Base-by-base conservation (phyloP, 2,329 filamentous ascomycete genomes). In the Sclerotinia spermophila region DNA sequence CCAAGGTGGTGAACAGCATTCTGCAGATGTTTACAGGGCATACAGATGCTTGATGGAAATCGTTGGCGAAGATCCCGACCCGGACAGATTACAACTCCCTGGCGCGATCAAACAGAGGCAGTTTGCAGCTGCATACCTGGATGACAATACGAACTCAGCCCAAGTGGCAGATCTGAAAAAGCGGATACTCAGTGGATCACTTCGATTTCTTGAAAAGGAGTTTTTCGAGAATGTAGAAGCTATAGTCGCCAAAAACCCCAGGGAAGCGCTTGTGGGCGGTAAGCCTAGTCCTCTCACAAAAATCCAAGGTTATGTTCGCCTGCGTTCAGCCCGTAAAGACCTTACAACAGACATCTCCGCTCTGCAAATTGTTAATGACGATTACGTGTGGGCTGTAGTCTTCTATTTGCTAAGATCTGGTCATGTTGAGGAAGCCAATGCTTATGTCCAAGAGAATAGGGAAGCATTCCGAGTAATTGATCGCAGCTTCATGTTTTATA, bases 351-450 rank as follows among this genome's bases (percentile, higher is more conserved):
- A 97, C 78, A 92, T 91, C 73, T 88, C 90, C 6, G 89, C 95
- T 74, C 84, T 97, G 61, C 93, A 97, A 80, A 88, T 90, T 79
- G 86, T 94, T 62, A 89, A 89, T 56, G 89, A 92, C 67, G 94
- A 97, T 79, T 96, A 91, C 77, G 91, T 94, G 74, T 99, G 96
- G 96, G 94, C 94, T 58, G 86, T 97, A 65, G 89, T 99, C 59
- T 99, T 96, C 83, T 98, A 93, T 81, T 86, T 98, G 55, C 83
- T 99, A 35, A 89, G 96, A 60, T 91, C 91, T 73, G 96, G 96
- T 65, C 90, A 97, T 74, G 86, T 96, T 67, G 86, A 86, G 24
- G 95, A 98, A 80, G 95, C 95, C 24, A 90, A 92, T 42, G 87
- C 92, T 73, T 99, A 97, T 80, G 93, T 98, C 71, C 90, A 90